Base-by-base conservation (phyloP, 2,329 filamentous ascomycete genomes). In the Ploettnerulaceae sp. region DNA sequence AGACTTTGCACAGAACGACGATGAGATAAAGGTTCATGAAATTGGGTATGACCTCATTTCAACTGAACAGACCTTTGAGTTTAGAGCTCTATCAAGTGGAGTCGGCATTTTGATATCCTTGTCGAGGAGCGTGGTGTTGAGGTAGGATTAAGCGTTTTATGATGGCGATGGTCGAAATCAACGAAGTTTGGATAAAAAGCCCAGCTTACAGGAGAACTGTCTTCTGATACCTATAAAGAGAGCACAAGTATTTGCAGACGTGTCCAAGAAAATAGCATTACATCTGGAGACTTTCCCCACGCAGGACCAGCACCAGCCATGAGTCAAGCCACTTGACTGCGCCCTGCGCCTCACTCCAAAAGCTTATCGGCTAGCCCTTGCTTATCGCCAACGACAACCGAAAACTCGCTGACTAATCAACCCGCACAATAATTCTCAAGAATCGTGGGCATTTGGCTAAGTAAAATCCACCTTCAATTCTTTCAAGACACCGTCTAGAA, bases 61-160 rank as follows among this genome's bases (percentile, higher is more conserved):
- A 25, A 39, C 2, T 32, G 9, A 2, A 31, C 24, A 22, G 68
- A 85, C 84, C 71, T 82, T 84, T 45, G 84, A 87, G 58, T 75
- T 82, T 68, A 88, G 69, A 7, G 77, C 81, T 64, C 74, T 77
- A 61, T 89, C 84, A 3, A 89, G 65, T 22, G 75, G 73, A 48
- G 84, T 89, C 39, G 82, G 81, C 83, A 86, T 86, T 7, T 62
- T 75, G 33, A 35, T 28, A 24, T 20, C n/a, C 21, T 17, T 24
- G 34, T 9, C 20, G 5, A 24, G 22, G 24, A 48, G 47, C n/a
- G 28, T 42, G 45, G 43, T 21, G 22, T 34, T 21, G 40, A 15
- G 15, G 36, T 22, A 28, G 37, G 22, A 26, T 14, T 1, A 9
- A 20, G 14, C 12, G 26, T 25, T 11, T 14, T 11, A 29, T 26